Conservation (phyloP, 2,329 filamentous ascomycete species). For the Xylariomycetidae sp. region DNA sequence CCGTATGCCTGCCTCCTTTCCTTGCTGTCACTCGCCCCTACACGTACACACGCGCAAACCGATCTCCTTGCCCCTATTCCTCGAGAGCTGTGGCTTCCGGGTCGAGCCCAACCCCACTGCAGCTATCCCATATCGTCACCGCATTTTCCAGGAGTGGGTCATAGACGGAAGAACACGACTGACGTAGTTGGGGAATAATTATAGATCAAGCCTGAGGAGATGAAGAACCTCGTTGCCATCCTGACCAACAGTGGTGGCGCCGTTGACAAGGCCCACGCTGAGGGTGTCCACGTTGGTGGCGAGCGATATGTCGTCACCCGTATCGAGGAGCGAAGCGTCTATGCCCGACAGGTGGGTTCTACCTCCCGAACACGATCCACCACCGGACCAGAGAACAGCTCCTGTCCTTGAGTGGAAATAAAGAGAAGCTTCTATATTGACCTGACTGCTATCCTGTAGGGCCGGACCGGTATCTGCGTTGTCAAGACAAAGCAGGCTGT, state of each 20-base stretch:
- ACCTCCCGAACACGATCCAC: no score
- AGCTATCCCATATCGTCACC: no score
- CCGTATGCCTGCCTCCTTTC: slow-evolving; percentile 45
- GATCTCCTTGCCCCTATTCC: background rate
- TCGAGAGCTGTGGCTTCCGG: no score
- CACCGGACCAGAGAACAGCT: no score
- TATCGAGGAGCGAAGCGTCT: slow-evolving; percentile 72
- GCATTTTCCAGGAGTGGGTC: no score
- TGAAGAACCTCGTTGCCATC: slow-evolving; percentile 51
- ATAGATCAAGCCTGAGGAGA: slow-evolving; percentile 53
- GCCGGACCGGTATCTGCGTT: slow-evolving; percentile 73
- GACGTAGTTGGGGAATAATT: no score
- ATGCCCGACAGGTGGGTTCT: slow-evolving; percentile 71
- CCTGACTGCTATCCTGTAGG: no score
- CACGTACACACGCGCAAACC: background rate
- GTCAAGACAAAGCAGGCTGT: slow-evolving; percentile 86
- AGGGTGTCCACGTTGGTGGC: slow-evolving; percentile 70
- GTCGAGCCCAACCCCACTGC: no score
- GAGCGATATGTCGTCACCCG: slow-evolving; percentile 73
- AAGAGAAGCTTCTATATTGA: no score
- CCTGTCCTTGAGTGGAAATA: no score
- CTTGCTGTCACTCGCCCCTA: background rate
- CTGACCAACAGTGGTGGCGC: slow-evolving; percentile 39
- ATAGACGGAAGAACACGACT: no score
- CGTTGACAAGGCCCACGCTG: slow-evolving; percentile 60